These are phyloP conservation scores for Cladosporium sp. DNA, from an alignment of 2,329 filamentous ascomycete genomes.

Conservation along the genomic window DNA sequence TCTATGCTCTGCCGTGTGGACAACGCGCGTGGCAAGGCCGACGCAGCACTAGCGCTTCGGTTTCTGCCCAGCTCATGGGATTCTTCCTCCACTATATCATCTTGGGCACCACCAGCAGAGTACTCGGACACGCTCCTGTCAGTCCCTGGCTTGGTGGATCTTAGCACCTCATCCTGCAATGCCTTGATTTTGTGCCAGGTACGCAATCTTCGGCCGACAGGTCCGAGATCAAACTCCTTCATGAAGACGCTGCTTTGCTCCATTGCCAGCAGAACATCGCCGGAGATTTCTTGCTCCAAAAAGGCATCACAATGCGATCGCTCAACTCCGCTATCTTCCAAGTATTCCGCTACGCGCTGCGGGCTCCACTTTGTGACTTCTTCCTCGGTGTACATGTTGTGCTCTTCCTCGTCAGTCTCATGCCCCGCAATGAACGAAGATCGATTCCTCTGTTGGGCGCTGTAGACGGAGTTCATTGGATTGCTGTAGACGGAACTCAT, in stretches of 20 bases:
- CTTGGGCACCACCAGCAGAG: slow-evolving; percentile 35
- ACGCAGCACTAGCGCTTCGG: slow-evolving; percentile 43
- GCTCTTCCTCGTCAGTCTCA: slow-evolving; percentile 92
- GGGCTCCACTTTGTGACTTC: slow-evolving; percentile 81
- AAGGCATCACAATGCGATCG: slow-evolving; percentile 91
- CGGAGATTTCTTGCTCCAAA: slow-evolving; percentile 90
- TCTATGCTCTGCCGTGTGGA: slow-evolving; percentile 26
- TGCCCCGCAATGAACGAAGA: slow-evolving; percentile 91
- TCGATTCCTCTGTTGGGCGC: slow-evolving; percentile 69
- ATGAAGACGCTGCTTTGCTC: slow-evolving; percentile 93
- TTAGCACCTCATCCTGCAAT: slow-evolving; percentile 81
- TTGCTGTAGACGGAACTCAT: slow-evolving; percentile 40
- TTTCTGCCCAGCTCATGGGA: slow-evolving; percentile 47
- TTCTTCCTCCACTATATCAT: slow-evolving; percentile 37
- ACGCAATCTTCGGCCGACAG: slow-evolving; percentile 83
- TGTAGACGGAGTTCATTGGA: slow-evolving; percentile 76
- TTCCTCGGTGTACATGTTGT: slow-evolving; percentile 63
- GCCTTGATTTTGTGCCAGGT: slow-evolving; percentile 96
- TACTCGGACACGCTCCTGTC: slow-evolving; percentile 43
- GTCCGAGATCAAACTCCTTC: slow-evolving; percentile 91
- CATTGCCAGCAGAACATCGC: slow-evolving; percentile 90
- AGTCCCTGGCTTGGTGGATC: slow-evolving; percentile 47
- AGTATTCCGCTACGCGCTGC: slow-evolving; percentile 80
- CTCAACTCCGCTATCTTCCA: slow-evolving; percentile 83
- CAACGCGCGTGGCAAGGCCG: slow-evolving; percentile 20